Evolutionary conservation across 768 basidiomycete species (phyloP).

Genomic region (Punctularia strigosozonata): DNA sequence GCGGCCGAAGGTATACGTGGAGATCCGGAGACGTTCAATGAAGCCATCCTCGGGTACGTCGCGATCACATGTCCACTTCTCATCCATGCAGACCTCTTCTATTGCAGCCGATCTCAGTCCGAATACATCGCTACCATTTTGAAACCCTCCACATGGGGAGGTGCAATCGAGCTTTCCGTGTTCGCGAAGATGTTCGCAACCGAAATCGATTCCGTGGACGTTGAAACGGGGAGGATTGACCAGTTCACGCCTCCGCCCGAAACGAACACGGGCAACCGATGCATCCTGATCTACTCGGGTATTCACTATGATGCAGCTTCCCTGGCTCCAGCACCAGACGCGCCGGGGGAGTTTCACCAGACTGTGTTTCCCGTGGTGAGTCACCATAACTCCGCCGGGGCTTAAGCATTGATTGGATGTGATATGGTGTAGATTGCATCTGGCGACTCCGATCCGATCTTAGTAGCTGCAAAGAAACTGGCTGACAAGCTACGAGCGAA

Average conservation of each 20-base stretch:
- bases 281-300: slow-evolving; percentile 84
- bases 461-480: slow-evolving; percentile 57
- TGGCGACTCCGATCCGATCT: slow-evolving; percentile 38
- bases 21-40: slow-evolving; percentile 64
- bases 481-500: slow-evolving; percentile 61
- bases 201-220: slow-evolving; percentile 85
- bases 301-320: slow-evolving; percentile 94
- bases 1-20: slow-evolving; percentile 72
- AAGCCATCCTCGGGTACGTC: slow-evolving; percentile 75
- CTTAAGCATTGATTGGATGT: slow-evolving; percentile 14
- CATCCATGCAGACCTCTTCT: neutral
- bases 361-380: slow-evolving; percentile 62
- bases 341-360: slow-evolving; percentile 82
- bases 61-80: neutral
- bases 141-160: slow-evolving; percentile 81
- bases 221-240: slow-evolving; percentile 86
- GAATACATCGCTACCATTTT: slow-evolving; percentile 76
- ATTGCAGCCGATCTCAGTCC: slow-evolving; percentile 39
- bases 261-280: slow-evolving; percentile 23
- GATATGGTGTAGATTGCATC: slow-evolving; percentile 12
- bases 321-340: slow-evolving; percentile 64
- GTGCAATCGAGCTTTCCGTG: slow-evolving; percentile 86
- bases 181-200: slow-evolving; percentile 72
- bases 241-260: slow-evolving; percentile 50
- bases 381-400: slow-evolving; percentile 1